Base-by-base conservation (phyloP, 2,329 filamentous ascomycete genomes). In the Dactylellina sp. region DNA sequence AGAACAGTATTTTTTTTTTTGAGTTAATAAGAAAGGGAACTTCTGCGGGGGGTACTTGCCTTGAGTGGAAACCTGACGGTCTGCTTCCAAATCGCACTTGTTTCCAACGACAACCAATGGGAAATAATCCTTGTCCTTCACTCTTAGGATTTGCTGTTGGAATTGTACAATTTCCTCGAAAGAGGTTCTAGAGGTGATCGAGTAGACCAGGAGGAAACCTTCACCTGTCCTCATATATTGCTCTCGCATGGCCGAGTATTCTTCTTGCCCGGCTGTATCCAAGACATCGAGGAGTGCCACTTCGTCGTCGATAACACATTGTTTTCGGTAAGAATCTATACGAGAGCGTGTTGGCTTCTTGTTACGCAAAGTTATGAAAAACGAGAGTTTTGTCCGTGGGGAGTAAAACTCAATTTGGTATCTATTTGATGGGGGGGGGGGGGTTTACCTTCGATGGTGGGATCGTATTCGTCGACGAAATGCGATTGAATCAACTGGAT, bases 81-180 rank as follows among this genome's bases (percentile, higher is more conserved):
- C 94, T 79, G 86, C 86, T 80, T 97, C 94, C 82, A 99, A 84
- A 92, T 99, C 95, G 84, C 94, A 97, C 87, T 99, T 99, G 88
- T 99, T 99, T 79, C 93, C 95, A 44, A 98, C 95, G 49, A 99
- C 91, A 70, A 98, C 97, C 85, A 99, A 98, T 79, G 95, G 95
- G 85, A 99, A 99, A 83, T 97, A 97, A 84, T 99, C 95, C 88
- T 97, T 98, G 85, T 98, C 95, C 87, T 99, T 99, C 79, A 99
- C 95, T 79, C 95, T 86, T 78, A 99, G 86, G 81, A 99, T 99
- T 84, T 99, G 95, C 86, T 98, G 93, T 83, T 98, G 93, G 84
- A 98, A 98, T 53, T 93, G 97, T 83, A 93, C 91, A 82, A 99
- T 98, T 85, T 99, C 95, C 82, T 99, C 94, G 80, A 97, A 98